phyloP scores from a whole-genome alignment of 2,329 filamentous ascomycete genomes.

The Didymella lethalis region DNA sequence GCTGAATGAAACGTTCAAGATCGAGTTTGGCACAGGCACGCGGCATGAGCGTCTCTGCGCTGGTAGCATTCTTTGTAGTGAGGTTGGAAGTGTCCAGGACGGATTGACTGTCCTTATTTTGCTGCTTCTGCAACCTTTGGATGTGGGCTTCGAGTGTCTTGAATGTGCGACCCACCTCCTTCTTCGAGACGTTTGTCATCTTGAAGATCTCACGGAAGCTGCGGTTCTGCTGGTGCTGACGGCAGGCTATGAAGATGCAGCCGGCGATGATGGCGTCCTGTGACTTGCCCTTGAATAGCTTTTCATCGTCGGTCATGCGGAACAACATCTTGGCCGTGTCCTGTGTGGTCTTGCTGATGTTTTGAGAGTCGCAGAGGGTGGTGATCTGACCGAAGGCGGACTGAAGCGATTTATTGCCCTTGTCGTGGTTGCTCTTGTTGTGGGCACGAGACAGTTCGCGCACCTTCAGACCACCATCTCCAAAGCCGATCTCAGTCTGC shows the following conservation, averaged over 20 bases:
- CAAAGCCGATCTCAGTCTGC: constrained; percentile 85
- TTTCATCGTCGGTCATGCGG: constrained; percentile 92
- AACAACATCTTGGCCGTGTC: constrained; percentile 94
- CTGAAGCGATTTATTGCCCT: constrained; percentile 80
- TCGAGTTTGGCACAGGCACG: constrained; percentile 88
- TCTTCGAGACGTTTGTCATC: constrained; percentile 92
- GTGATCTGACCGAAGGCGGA: constrained; percentile 89
- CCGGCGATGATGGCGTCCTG: constrained; percentile 93
- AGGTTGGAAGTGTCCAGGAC: constrained; percentile 65
- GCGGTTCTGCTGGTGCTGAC: constrained; percentile 83
- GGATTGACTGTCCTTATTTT: constrained; percentile 50
- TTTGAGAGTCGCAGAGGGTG: constrained; percentile 73
- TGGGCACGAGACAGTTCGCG: constrained; percentile 83
- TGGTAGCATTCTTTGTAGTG: constrained; percentile 64
- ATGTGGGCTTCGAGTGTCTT: constrained; percentile 77
- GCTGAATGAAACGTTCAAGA: constrained; percentile 77
- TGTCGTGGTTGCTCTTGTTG: constrained; percentile 81
- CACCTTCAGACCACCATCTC: constrained; percentile 73
- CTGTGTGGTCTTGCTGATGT: constrained; percentile 78
- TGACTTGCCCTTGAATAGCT: constrained; percentile 93
- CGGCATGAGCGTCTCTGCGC: constrained; percentile 82
- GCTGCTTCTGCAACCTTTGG: constrained; percentile 75
- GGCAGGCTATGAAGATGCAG: constrained; percentile 97
- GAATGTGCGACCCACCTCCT: constrained; percentile 96
- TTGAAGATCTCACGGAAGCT: constrained; percentile 96